Percentiles rank a stretch among this genome's conserved stretches.
Conservation (phyloP, 2,329 filamentous ascomycete species). For the Aspergillus novofumigatus region DNA sequence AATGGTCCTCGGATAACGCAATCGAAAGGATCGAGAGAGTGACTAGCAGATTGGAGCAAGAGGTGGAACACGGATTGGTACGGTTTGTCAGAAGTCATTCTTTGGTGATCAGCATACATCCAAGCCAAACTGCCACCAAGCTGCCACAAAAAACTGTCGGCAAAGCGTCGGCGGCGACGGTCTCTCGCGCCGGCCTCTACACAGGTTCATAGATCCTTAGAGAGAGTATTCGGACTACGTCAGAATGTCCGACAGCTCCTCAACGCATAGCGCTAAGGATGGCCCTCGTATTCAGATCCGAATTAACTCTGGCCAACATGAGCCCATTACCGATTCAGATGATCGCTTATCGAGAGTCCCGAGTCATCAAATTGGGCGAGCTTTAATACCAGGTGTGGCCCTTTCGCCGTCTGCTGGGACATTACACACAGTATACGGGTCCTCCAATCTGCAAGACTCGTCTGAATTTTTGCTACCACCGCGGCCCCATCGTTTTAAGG, state of each 20-base stretch:
- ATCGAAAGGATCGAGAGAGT: background rate
- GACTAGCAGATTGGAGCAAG: background rate
- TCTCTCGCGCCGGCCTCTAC: background rate
- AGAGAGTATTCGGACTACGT: background rate
- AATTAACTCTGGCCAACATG: slow-evolving; percentile 58
- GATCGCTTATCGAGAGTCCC: slow-evolving; percentile 22
- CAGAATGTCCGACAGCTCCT: slow-evolving; percentile 11
- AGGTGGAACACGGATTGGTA: background rate
- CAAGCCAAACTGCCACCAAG: background rate
- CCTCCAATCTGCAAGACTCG: slow-evolving; percentile 47
- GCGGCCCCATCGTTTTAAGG: slow-evolving; percentile 48
- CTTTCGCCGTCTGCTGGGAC: slow-evolving; percentile 22
- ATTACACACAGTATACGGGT: slow-evolving; percentile 43
- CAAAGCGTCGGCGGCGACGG: background rate
- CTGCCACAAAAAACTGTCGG: background rate
- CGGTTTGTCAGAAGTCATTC: background rate
- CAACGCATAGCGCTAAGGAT: slow-evolving; percentile 12
- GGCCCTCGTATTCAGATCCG: slow-evolving; percentile 61
- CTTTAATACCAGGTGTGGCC: slow-evolving; percentile 15
- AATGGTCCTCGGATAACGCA: background rate
- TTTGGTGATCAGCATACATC: background rate
- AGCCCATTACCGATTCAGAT: slow-evolving; percentile 43
- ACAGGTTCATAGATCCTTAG: background rate
- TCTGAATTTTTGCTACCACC: slow-evolving; percentile 39
- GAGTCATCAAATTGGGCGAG: slow-evolving; percentile 15